Base-by-base conservation (phyloP, 352 stramenopile species). In the Phytophthora lateralis region DNA sequence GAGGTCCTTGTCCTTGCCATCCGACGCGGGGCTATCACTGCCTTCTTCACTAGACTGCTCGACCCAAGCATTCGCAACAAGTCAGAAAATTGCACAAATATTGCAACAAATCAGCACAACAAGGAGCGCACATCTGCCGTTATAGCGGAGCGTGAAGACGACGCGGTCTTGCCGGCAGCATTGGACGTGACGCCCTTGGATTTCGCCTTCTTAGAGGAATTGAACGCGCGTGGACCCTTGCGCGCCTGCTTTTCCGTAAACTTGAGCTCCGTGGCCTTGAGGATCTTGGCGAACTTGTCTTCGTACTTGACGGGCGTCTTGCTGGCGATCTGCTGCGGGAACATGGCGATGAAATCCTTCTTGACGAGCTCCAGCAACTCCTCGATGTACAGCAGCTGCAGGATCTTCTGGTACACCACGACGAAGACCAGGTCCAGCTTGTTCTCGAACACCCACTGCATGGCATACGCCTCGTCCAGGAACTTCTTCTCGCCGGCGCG, bases 401-500 rank as follows among this genome's bases (percentile, higher is more conserved):
- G 62, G 46, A 96, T 93, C 63, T 93, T 96, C 68, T 97, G 89
- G 61, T 96, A 97, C 4, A 97, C 89, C 43, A 96, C 88, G 37
- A 97, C 92, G 51, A 97, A 96, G 18, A 98, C 90, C 35, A 97
- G 54, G 51, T 96, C 89, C 30, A 95, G 72, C 66, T 97, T 96
- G 79, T 98, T 98, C 72, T 95, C 88, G 43, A 97, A 94, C 34
- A 78, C 78, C 89, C 90, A 98, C 55, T 97, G 90, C 80, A 97
- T 89, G 32, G 78, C 80, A 76, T 97, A 97, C 26, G 76, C 72
- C 68, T 92, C 86, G 52, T 81, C 74, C 41, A 92, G 82, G 73
- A 96, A 96, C 58, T 89, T 89, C 63, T 89, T 85, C 64, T 93
- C 86, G 35, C 88, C 88, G 10, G 88, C 69, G 55, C 90, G 82